These are phyloP conservation scores for Petasospora fabianii DNA, from an alignment of 1,139 yeast genomes.

Conservation along the genomic window DNA sequence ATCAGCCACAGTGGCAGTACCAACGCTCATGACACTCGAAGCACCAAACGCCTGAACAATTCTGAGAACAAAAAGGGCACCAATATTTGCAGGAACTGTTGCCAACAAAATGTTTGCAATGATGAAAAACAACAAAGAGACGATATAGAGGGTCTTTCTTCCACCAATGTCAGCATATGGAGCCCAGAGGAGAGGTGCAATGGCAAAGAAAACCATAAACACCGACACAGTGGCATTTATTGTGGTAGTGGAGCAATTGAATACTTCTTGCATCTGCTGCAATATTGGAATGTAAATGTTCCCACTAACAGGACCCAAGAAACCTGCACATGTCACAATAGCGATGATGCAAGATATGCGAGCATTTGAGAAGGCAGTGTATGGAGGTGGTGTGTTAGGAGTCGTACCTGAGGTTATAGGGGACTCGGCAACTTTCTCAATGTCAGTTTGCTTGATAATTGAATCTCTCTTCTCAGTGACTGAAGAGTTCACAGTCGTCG, in stretches of 20 bases:
- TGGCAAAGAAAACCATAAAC: conserved; percentile 53
- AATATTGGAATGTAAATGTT: conserved; percentile 57
- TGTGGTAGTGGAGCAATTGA: conserved; percentile 40
- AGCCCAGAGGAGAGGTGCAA: conserved; percentile 56
- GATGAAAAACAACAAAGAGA: conserved; percentile 43
- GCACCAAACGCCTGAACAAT: conserved; percentile 54
- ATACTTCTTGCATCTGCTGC: conserved; percentile 43
- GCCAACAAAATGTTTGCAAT: conserved; percentile 47
- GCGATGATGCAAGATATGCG: conserved; percentile 31
- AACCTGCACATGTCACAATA: conserved; percentile 47
- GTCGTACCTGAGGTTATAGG: no score
- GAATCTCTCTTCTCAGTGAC: no score
- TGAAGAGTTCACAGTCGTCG: no score
- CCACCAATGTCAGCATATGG: conserved; percentile 57
- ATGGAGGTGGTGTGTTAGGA: conserved; percentile 6
- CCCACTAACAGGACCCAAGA: conserved; percentile 57
- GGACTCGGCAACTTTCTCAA: not conserved
- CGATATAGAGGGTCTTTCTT: conserved; percentile 45
- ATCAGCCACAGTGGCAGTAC: conserved; percentile 57
- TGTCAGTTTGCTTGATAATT: not conserved
- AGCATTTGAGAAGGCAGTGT: conserved; percentile 15
- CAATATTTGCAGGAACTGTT: conserved; percentile 44
- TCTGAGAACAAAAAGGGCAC: conserved; percentile 41
- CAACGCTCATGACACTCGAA: conserved; percentile 50
- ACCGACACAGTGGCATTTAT: conserved; percentile 60